A percentile compares a stretch with the other conserved stretches of the same genome.
Conservation (phyloP, 2,329 filamentous ascomycete species). For the Sporothrix phasma region DNA sequence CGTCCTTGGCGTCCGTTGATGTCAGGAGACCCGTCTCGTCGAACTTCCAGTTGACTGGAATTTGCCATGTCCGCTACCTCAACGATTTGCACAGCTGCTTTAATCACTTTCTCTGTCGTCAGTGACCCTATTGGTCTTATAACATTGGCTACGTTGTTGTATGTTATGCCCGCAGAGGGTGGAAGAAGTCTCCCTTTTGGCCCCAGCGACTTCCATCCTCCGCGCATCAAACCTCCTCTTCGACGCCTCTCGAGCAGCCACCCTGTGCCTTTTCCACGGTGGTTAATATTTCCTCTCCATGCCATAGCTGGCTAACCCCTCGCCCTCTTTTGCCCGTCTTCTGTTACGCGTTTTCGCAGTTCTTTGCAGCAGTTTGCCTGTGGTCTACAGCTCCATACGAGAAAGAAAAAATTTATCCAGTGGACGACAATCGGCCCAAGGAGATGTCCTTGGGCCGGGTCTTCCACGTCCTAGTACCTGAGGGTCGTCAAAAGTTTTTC, state of each 20-base stretch:
- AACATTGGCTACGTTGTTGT: too few species aligned
- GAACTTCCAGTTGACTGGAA: background rate
- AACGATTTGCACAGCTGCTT: background rate
- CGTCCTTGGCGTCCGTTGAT: background rate
- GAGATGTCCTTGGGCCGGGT: conserved; percentile 6
- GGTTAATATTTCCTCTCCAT: conserved; percentile 9
- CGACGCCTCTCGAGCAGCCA: background rate
- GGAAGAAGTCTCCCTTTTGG: conserved; percentile 9
- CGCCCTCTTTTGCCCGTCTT: conserved; percentile 4
- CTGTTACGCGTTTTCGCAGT: background rate
- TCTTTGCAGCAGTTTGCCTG: background rate
- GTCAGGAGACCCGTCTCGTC: background rate
- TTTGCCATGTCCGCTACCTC: background rate
- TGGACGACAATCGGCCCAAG: conserved; percentile 13
- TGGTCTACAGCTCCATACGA: background rate
- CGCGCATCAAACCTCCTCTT: conserved; percentile 5
- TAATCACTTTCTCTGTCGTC: background rate
- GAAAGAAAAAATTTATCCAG: too few species aligned
- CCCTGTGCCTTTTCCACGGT: background rate
- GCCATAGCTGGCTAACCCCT: conserved; percentile 7
- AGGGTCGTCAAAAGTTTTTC: background rate
- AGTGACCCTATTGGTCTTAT: too few species aligned
- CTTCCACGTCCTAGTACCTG: background rate
- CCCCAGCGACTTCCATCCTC: conserved; percentile 1
- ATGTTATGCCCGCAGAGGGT: background rate